Evolutionary conservation across 345 rosid species (phyloP).

Genomic region (Trapa incisa): DNA sequence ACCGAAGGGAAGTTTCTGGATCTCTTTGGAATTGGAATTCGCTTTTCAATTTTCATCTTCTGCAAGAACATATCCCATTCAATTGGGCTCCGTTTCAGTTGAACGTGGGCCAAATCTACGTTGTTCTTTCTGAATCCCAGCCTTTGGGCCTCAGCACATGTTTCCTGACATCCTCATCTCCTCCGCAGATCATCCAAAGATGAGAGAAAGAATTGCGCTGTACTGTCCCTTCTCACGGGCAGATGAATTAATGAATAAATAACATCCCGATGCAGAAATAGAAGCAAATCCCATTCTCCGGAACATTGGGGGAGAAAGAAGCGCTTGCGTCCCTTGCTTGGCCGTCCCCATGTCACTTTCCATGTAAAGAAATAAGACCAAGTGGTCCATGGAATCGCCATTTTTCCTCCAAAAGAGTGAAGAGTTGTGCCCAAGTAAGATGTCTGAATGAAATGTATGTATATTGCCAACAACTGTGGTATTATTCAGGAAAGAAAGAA

Average conservation of each 20-base stretch:
- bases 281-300: background rate
- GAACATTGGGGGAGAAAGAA: background rate
- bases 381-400: background rate
- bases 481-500: too few species aligned
- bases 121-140: background rate
- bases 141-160: background rate
- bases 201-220: too few species aligned
- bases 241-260: too few species aligned
- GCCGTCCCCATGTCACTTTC: background rate
- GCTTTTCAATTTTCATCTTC: background rate
- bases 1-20: background rate
- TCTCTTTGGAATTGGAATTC: background rate
- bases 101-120: background rate
- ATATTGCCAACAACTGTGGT: too few species aligned
- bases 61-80: background rate
- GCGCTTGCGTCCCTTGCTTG: background rate
- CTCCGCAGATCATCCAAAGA: too few species aligned
- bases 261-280: background rate
- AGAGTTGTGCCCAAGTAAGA: too few species aligned
- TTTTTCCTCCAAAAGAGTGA: too few species aligned
- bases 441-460: too few species aligned
- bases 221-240: too few species aligned
- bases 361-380: background rate
- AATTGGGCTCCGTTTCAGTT: background rate
- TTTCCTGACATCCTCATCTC: too few species aligned